Evolutionary conservation across 2,329 filamentous ascomycete species (phyloP), one percentile per base, ranked within the genome.

Genomic region (Penicillium sp.): DNA sequence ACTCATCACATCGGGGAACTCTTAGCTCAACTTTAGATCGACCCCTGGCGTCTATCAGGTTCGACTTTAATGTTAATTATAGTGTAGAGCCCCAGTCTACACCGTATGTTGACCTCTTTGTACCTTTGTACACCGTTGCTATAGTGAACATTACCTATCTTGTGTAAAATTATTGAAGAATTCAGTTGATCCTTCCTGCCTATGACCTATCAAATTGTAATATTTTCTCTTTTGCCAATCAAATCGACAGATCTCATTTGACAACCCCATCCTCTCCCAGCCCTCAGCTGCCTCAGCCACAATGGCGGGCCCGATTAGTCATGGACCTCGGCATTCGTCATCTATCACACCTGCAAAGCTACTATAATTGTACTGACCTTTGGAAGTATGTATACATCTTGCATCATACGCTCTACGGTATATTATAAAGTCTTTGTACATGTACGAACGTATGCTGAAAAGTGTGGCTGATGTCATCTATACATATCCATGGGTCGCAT

Each of bases 51-150:
- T 47, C 26, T 45, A 33, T 49, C 42, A 50, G 2, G 15, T 43
- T 29, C 22, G 22, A 26, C 17, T 39, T 38, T 51, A 50, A 46
- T 28, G 40, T 52, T 52, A 49, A 50, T 37, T 49, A 32, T 51
- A 51, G 48, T 22, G n/a, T 26, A 34, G 33, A 34, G 32, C n/a
- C 34, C 8, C 21, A 37, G 12, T 37, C 19, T 22, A 39, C 37
- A 39, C 37, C 22, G 37, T 34, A 40, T 17, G 17, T 17, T 17
- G 13, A 17, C 22, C 15, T 40, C 26, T 19, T 4, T 48, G 34
- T 29, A 19, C 19, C 34, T 21, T 24, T 26, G n/a, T 22, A 6
- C 24, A 13, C 28, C 19, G 35, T 46, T 46, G 44, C 44, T 46
- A 32, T 41, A 46, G 44, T 26, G 26, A 46, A 41, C n/a, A 35